Evolutionary conservation across 31 red algal genomes (phyloP), one percentile per base, ranked within the genome.

Genomic region (Asparagopsis taxiformis): DNA sequence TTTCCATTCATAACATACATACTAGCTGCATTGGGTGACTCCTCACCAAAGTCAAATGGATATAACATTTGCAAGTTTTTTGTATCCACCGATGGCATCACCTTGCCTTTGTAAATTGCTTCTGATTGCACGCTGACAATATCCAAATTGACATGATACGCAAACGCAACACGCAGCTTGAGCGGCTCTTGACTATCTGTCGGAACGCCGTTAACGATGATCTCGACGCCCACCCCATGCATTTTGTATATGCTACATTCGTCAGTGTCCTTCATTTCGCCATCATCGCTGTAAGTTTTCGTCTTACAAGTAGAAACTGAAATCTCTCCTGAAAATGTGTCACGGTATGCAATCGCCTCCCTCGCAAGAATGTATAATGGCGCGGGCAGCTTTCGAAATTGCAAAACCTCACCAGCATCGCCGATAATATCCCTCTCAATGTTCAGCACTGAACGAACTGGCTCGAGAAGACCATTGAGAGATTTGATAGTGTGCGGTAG

Each of bases 311-410:
- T 72, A 24, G 68, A 72, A 39, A 63, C 55, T 15, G 46, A 76
- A 16, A 63, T 39, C 20, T 56, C 60, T 31, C 46, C 74, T 6
- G 41, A 13, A 62, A 65, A 88, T 11, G 32, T 25, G 29, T 74
- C 59, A 5, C 84, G 53, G 55, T 66, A 79, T 3, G 63, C 84
- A 31, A 79, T 39, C 8, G 84, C 84, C 51, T 88, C 72, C 10
- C 84, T 59, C 1, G 84, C 67, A 15, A 88, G 57, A 53, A 88
- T 71, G 52, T 88, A 88, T 39, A 88, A 44, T 17, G 73, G 84
- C 28, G 50, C 57, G 19, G 84, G 74, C 23, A 88, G 59, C 29
- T 32, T 28, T 31, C 59, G 51, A 21, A 70, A 50, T 55, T 78
- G 24, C 43, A 38, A 13, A 24, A 88, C 32, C 51, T 54, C 59